phyloP scores from a whole-genome alignment of 768 basidiomycete species.

The Panaeolus papilionaceus region DNA sequence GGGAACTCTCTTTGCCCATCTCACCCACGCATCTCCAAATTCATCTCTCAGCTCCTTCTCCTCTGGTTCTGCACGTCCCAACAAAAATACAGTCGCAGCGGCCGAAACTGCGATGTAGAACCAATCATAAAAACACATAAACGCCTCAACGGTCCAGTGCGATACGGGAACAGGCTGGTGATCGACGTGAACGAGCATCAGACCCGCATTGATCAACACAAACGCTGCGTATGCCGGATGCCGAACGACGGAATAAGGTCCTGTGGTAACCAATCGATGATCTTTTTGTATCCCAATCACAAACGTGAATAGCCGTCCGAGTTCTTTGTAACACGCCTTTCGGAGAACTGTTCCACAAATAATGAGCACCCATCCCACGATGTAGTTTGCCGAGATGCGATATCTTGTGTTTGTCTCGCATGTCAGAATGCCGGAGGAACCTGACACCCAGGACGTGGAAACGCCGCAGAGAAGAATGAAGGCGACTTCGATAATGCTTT shows the following conservation, averaged over 20 bases:
- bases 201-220: neutral
- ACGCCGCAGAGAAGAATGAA: neutral
- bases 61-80: neutral
- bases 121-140: neutral
- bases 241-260: conserved; percentile 26
- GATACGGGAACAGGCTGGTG: neutral
- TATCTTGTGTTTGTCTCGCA: neutral
- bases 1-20: neutral
- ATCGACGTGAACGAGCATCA: neutral
- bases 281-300: conserved; percentile 25
- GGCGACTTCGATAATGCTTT: conserved; percentile 2
- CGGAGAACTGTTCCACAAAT: conserved; percentile 23
- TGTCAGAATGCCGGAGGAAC: conserved; percentile 1
- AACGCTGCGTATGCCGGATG: conserved; percentile 24
- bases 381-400: conserved; percentile 16
- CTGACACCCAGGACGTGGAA: neutral
- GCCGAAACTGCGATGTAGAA: neutral
- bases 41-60: neutral
- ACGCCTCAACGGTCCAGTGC: neutral
- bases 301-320: conserved; percentile 28
- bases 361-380: conserved; percentile 21
- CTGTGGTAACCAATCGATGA: conserved; percentile 26
- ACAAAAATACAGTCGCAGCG: neutral
- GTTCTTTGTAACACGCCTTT: conserved; percentile 22
- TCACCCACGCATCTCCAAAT: conserved; percentile 2